Evolutionary conservation across 2,329 filamentous ascomycete species (phyloP).

Genomic region (Arthrobotrys iridis): DNA sequence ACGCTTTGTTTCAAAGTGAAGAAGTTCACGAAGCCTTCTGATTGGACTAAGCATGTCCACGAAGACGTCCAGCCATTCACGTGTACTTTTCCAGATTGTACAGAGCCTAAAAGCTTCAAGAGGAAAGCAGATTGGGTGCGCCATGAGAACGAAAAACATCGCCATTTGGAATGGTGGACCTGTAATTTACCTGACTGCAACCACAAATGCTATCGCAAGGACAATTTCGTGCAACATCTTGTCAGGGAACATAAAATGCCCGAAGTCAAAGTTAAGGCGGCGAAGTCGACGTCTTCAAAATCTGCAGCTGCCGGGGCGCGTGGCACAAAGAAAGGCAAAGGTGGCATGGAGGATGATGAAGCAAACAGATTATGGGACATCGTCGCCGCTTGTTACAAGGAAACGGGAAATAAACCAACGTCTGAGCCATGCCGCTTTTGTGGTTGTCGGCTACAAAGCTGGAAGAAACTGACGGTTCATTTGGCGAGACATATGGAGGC

Average conservation of each 20-base stretch:
- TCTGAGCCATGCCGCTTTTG: conserved; percentile 90
- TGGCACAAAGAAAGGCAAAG: conserved; percentile 57
- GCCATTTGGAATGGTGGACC: conserved; percentile 89
- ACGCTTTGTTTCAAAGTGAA: conserved; percentile 85
- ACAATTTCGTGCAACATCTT: conserved; percentile 93
- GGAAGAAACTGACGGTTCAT: conserved; percentile 95
- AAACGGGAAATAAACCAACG: conserved; percentile 72
- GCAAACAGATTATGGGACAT: conserved; percentile 77
- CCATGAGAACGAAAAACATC: conserved; percentile 90
- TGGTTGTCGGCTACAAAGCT: conserved; percentile 79
- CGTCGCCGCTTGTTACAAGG: conserved; percentile 79
- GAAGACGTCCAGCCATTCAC: conserved; percentile 94
- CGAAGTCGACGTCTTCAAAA: conserved; percentile 64
- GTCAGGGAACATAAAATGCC: conserved; percentile 88
- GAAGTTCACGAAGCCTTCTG: conserved; percentile 87
- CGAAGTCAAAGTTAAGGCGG: conserved; percentile 82
- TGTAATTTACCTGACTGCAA: conserved; percentile 83
- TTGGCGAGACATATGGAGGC: conserved; percentile 94
- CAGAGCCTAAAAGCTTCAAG: conserved; percentile 90
- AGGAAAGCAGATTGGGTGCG: conserved; percentile 93
- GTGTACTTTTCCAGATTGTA: conserved; percentile 85
- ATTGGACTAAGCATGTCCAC: conserved; percentile 96
- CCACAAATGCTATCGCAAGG: conserved; percentile 84
- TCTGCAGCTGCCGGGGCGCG: conserved; percentile 24
- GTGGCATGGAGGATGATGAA: conserved; percentile 60